A percentile compares a stretch with the other conserved stretches of the same genome.
Conservation (phyloP, 106 monocot species). For the Dendrobium officinale region DNA sequence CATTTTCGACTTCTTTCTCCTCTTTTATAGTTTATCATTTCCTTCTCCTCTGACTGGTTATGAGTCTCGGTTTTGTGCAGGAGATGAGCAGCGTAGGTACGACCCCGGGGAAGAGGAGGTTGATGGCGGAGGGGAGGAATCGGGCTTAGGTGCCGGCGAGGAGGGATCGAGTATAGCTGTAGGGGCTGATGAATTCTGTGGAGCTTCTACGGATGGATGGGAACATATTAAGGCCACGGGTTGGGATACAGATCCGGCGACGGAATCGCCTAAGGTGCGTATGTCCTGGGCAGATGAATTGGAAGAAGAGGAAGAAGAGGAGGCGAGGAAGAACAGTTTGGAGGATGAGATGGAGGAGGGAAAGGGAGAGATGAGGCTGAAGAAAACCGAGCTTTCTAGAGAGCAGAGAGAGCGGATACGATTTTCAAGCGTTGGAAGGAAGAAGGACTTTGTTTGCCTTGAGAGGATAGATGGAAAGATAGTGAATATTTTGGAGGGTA, state of each 20-base stretch:
- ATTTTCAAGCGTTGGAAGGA: conserved; percentile 52
- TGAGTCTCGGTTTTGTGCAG: neutral
- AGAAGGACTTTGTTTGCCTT: conserved; percentile 70
- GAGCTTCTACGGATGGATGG: neutral
- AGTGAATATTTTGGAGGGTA: conserved; percentile 58
- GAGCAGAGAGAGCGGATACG: conserved; percentile 62
- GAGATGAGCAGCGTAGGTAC: neutral
- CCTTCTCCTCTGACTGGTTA: neutral
- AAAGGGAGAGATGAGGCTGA: conserved; percentile 2
- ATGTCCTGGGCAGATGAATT: neutral
- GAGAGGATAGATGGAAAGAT: conserved; percentile 72
- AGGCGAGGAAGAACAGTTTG: conserved; percentile 4
- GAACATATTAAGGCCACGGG: conserved; percentile 2
- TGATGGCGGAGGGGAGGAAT: neutral
- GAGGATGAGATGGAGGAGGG: neutral
- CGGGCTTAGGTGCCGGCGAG: neutral
- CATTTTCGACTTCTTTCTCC: neutral
- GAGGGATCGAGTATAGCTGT: neutral
- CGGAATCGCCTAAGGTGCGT: conserved; percentile 7
- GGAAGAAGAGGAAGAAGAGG: conserved; percentile 9
- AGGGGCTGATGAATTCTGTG: neutral
- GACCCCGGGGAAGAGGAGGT: neutral
- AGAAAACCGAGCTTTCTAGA: conserved; percentile 29
- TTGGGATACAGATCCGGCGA: conserved; percentile 7
- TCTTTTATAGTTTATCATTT: neutral